Evolutionary conservation across 441 rosid species (phyloP), one percentile per base, ranked within the genome.

Genomic region (Capsella rubella): DNA sequence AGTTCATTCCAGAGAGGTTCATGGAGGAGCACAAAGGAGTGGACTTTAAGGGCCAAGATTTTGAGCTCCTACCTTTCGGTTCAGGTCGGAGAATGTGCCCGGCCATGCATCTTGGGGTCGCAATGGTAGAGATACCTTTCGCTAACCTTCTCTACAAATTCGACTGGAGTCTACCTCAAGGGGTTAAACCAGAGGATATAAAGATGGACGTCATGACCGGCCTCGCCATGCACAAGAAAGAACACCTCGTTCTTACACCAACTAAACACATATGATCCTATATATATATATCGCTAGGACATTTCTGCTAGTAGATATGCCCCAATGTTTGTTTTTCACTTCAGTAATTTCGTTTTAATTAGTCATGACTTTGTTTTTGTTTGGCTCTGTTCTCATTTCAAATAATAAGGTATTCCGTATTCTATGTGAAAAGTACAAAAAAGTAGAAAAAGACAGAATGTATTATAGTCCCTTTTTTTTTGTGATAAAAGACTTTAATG

Each of bases 1-100:
- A 80, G 74, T 83, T 85, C 58, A 47, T 31, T 15, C 89, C 87
- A 0, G 87, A 85, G 67, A 76, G 89, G 59, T 82, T 83, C 73
- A 5, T 82, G 56, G 73, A 69, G 0, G 76, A 64, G 68, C 18
- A 65, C 8, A 79, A 74, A 46, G 72, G 79, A 28, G 73, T 83
- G 31, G 87, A 82, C 43, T 80, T 75, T 40, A 73, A 78, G 42
- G 84, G 85, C 6, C 82, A 71, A 46, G 82, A 82, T 63, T 82
- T 78, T 61, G 87, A 75, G 76, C 64, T 85, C 15, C 9, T 85
- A 56, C 84, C 87, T 3, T 85, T 85, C 21, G 85, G 85, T 0
- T 71, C 80, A 0, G 87, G 89, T 0, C 28, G 87, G 40, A 62
- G 87, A 57, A 67, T 59, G 70, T 83, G 87, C 4, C 83, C 83